phyloP scores from a whole-genome alignment of 2,329 filamentous ascomycete species.

The Ophiostoma quercus region DNA sequence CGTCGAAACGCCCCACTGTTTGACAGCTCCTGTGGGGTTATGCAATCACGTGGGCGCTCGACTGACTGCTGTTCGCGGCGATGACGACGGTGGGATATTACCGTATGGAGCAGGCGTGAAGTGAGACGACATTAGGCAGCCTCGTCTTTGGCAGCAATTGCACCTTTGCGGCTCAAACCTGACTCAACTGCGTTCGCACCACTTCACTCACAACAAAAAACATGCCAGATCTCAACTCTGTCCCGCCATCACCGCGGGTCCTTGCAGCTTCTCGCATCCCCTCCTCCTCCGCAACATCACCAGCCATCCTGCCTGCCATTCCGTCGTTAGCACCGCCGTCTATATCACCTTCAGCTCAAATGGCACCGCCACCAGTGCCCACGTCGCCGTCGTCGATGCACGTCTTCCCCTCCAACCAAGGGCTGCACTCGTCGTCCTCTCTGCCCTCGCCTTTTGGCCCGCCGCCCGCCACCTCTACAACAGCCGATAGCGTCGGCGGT shows the following conservation, averaged over 20 bases:
- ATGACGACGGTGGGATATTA: conserved; percentile 9
- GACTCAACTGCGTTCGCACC: background rate
- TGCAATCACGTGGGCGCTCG: background rate
- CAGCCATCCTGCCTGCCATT: background rate
- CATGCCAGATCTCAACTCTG: conserved; percentile 55
- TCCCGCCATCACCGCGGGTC: conserved; percentile 47
- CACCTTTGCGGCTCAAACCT: background rate
- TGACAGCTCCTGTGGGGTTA: conserved; percentile 9
- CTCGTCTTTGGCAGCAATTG: background rate
- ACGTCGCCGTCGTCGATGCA: conserved; percentile 46
- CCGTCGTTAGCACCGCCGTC: background rate
- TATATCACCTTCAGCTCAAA: conserved; percentile 31
- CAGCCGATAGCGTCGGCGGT: conserved; percentile 45
- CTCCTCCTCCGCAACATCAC: conserved; percentile 31
- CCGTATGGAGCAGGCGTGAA: background rate
- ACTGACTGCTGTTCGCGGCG: conserved; percentile 7
- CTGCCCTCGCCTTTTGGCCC: conserved; percentile 36
- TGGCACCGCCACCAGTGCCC: conserved; percentile 39
- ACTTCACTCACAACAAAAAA: background rate
- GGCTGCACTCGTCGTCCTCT: conserved; percentile 40
- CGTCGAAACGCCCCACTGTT: background rate
- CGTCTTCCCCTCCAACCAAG: conserved; percentile 54
- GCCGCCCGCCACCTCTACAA: conserved; percentile 33
- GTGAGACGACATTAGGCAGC: conserved; percentile 6
- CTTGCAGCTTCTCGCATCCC: conserved; percentile 42